A percentile compares a stretch with the other conserved stretches of the same genome.
Evolutionary conservation across 805 yeast genomes (phyloP).

Genomic region (Suhomyces prunicola): DNA sequence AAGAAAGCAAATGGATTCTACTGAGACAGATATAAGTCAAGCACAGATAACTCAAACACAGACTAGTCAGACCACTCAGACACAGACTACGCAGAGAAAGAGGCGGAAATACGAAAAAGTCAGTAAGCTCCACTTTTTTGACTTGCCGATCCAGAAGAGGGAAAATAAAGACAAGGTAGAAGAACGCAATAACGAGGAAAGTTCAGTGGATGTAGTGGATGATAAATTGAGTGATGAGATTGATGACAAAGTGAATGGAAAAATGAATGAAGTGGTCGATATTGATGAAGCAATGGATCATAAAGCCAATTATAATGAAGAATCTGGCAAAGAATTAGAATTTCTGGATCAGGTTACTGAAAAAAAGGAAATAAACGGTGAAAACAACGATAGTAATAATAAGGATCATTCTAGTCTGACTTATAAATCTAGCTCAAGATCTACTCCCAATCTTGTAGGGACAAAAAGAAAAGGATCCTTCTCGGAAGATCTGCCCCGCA

Average conservation of each 20-base stretch:
- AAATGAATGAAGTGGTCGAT: not conserved
- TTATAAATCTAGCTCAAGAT: not conserved
- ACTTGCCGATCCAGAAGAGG: conserved; percentile 13
- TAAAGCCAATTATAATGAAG: not conserved
- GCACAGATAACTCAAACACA: not conserved
- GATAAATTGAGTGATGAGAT: not conserved
- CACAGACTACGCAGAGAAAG: conserved; percentile 16
- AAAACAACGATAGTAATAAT: not conserved
- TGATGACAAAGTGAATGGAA: not conserved
- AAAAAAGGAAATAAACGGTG: not conserved
- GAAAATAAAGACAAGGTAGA: not conserved
- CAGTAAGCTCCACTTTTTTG: conserved; percentile 33
- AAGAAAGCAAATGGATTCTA: not conserved
- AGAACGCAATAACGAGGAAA: not conserved
- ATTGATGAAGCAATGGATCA: not conserved
- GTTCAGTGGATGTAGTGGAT: not conserved
- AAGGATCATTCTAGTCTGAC: not conserved
- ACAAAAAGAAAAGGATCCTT: not conserved
- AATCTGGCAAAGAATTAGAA: not conserved
- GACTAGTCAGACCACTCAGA: not conserved
- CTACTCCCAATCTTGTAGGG: not conserved
- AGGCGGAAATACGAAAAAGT: conserved; percentile 32
- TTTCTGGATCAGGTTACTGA: not conserved
- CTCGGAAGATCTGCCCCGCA: not conserved
- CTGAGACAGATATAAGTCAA: not conserved